Conservation (phyloP, 192 early-diverging fungal species). For the Entomortierella parvispora region DNA sequence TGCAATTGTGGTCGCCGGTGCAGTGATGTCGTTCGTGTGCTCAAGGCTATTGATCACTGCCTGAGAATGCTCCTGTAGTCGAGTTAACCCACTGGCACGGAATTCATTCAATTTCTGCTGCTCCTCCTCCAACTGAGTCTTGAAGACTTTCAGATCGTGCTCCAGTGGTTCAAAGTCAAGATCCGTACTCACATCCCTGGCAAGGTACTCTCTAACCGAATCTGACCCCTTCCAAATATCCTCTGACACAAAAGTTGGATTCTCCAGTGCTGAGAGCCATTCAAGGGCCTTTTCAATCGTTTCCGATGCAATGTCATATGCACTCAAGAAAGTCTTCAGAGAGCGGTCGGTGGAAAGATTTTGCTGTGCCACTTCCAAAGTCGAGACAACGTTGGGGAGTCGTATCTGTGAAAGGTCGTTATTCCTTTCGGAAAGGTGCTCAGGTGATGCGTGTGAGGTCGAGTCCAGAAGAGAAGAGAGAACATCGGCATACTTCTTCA, state of each 20-base stretch:
- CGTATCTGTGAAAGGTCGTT: background rate
- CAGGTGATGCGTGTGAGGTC: conserved; percentile 13
- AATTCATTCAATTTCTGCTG: conserved; percentile 26
- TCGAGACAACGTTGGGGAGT: conserved; percentile 11
- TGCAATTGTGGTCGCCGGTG: background rate
- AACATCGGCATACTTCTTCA: conserved; percentile 16
- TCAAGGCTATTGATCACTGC: conserved; percentile 15
- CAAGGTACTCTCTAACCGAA: conserved; percentile 12
- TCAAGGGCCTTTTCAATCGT: conserved; percentile 28
- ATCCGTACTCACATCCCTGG: conserved; percentile 21
- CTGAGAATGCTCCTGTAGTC: conserved; percentile 18
- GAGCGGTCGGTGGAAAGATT: conserved; percentile 36
- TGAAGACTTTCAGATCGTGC: conserved; percentile 2
- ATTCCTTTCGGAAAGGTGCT: conserved; percentile 18
- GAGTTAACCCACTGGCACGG: background rate
- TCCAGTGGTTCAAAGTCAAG: conserved; percentile 21
- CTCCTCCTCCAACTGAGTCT: conserved; percentile 27
- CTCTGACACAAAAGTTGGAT: conserved; percentile 30
- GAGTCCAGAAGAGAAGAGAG: conserved; percentile 27
- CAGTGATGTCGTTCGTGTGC: conserved; percentile 23
- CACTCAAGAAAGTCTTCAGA: conserved; percentile 17
- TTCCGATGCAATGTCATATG: conserved; percentile 7
- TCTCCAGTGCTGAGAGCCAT: conserved; percentile 18
- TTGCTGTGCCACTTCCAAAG: conserved; percentile 10
- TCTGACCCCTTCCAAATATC: conserved; percentile 34